Evolutionary conservation across 257 asterid genomes (phyloP).

Genomic region (Lithospermum erythrorhizon): DNA sequence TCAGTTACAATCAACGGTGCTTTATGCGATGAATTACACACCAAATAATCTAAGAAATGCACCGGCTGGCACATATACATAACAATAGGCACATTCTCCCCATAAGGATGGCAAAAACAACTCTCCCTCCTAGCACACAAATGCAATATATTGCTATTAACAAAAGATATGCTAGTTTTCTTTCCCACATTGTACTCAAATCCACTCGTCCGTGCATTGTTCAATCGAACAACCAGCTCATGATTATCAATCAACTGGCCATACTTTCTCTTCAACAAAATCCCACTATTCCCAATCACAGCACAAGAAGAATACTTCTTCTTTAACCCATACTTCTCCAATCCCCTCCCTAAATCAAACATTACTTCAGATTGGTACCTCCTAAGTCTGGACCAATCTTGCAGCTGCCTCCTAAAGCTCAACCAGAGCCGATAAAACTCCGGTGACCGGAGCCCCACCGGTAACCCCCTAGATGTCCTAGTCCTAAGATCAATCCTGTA

Average conservation of each 20-base stretch:
- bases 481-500: conserved; percentile 34
- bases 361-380: conserved; percentile 33
- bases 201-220: conserved; percentile 57
- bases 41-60: conserved; percentile 72
- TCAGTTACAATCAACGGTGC: conserved; percentile 63
- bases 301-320: conserved; percentile 60
- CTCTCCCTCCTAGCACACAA: conserved; percentile 64
- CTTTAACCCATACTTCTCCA: conserved; percentile 9
- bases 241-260: conserved; percentile 66
- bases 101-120: conserved; percentile 92
- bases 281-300: conserved; percentile 94
- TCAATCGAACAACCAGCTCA: conserved; percentile 68
- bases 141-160: conserved; percentile 80
- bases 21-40: conserved; percentile 64
- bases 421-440: conserved; percentile 63
- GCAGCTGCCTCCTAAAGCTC: conserved; percentile 41
- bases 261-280: conserved; percentile 38
- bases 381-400: conserved; percentile 68
- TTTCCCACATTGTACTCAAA: conserved; percentile 62
- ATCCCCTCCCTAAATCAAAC: conserved; percentile 31
- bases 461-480: conserved; percentile 41
- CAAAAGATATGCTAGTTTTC: conserved; percentile 69
- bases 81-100: conserved; percentile 48
- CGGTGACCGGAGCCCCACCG: conserved; percentile 54
- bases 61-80: conserved; percentile 88